phyloP scores from a whole-genome alignment of 805 yeast genomes.

The Ogataea degrootiae region DNA sequence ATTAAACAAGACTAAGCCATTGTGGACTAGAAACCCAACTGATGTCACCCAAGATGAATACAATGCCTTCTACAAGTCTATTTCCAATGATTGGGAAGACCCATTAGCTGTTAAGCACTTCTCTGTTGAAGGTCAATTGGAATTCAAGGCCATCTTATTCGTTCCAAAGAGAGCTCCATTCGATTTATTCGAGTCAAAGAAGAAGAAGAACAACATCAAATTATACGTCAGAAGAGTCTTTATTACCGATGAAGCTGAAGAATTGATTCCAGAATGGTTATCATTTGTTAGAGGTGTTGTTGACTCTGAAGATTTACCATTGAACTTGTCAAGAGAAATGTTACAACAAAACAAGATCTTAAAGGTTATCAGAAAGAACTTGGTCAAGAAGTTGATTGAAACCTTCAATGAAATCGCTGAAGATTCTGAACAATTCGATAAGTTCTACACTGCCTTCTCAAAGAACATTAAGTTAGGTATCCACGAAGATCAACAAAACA shows the following conservation, averaged over 20 bases:
- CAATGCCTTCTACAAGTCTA: slow-evolving; percentile 98
- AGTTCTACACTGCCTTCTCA: slow-evolving; percentile 95
- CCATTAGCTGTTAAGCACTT: slow-evolving; percentile 99
- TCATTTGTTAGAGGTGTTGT: slow-evolving; percentile 98
- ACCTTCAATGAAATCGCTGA: slow-evolving; percentile 99
- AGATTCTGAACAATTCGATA: slow-evolving; percentile 97
- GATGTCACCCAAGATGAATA: slow-evolving; percentile 98
- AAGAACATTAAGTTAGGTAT: slow-evolving; percentile 98
- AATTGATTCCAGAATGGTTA: slow-evolving; percentile 98
- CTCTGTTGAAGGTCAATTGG: slow-evolving; percentile 99
- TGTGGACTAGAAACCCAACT: slow-evolving; percentile 98
- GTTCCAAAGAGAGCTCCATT: slow-evolving; percentile 99
- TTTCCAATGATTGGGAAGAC: slow-evolving; percentile 99
- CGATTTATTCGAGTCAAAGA: slow-evolving; percentile 95
- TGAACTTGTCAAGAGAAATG: slow-evolving; percentile 99
- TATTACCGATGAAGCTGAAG: slow-evolving; percentile 99
- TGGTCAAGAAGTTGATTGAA: slow-evolving; percentile 96
- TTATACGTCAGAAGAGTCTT: slow-evolving; percentile 98
- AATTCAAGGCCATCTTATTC: slow-evolving; percentile 95
- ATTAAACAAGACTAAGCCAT: slow-evolving; percentile 96
- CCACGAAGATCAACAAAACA: slow-evolving; percentile 98
- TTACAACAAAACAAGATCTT: slow-evolving; percentile 99
- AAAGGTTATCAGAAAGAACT: slow-evolving; percentile 98
- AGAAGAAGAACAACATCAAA: slow-evolving; percentile 99
- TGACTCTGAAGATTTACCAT: slow-evolving; percentile 98